Percentiles rank a stretch among this genome's conserved stretches.
Conservation (phyloP, 495 filamentous ascomycete species). For the Daldinia childiae region DNA sequence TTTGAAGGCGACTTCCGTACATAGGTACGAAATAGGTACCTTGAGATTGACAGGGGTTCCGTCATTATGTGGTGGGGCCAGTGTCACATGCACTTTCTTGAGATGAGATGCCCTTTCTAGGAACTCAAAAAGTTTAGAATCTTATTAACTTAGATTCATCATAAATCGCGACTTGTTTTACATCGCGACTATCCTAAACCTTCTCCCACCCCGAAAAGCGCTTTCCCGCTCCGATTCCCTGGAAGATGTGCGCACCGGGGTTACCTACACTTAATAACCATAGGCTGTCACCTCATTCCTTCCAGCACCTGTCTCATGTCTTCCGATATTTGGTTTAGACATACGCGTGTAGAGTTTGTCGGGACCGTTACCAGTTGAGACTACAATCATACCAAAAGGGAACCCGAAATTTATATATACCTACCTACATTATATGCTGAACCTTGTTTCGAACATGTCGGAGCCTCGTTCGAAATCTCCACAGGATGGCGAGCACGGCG, state of each 20-base stretch:
- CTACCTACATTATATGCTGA: background rate
- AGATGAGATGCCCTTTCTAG: conserved; percentile 21
- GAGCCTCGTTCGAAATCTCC: conserved; percentile 43
- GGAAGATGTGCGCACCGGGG: conserved; percentile 32
- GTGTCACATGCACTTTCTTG: conserved; percentile 39
- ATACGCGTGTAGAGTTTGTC: conserved; percentile 31
- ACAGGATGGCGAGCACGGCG: conserved; percentile 40
- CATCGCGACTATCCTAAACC: background rate
- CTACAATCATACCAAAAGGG: background rate
- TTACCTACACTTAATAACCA: conserved; percentile 26
- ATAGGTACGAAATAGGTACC: background rate
- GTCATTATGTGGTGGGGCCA: conserved; percentile 24
- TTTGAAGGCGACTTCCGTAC: too few relatives aligned
- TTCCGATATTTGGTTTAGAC: conserved; percentile 30
- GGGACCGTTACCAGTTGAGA: conserved; percentile 12
- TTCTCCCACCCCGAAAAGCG: background rate
- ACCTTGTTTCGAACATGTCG: conserved; percentile 32
- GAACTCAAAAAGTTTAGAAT: conserved; percentile 27
- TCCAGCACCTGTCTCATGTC: conserved; percentile 39
- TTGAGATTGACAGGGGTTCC: conserved; percentile 27
- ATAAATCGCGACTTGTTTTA: background rate
- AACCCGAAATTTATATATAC: background rate
- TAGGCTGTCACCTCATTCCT: conserved; percentile 18
- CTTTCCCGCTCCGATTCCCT: conserved; percentile 3
- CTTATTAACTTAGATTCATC: conserved; percentile 7